Evolutionary conservation across 306 rosid genomes (phyloP), one percentile per base, ranked within the genome.

Genomic region (Vigna nakashimae): DNA sequence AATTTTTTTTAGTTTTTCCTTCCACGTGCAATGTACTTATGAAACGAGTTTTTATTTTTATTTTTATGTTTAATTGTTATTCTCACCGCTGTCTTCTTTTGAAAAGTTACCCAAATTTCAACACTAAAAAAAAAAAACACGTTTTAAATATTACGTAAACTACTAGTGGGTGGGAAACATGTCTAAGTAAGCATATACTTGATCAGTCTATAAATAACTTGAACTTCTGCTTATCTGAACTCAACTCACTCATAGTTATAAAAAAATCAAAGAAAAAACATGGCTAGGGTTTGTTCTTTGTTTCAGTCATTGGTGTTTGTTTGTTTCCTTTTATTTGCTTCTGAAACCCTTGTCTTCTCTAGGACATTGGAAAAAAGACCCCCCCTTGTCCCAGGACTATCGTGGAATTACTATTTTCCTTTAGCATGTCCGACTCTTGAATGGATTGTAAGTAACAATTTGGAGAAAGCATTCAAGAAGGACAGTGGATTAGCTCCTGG

Each of bases 231-330:
- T n/a, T 36, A 64, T 64, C 50, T 36, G 16, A 64, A 30, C 32
- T 30, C 28, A 64, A 64, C 9, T n/a, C 65, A 32, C 9, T 26
- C 5, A 28, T 60, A 60, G 42, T 17, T 7, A 36, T 2, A 30
- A 3, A 0, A 0, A 30, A 34, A 4, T 4, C 68, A 10, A 10
- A 9, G 15, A 34, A 64, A 64, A 38, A 64, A 38, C 69, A 64
- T 30, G 67, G 67, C 45, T 60, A 60, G 67, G 67, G 67, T 60
- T 30, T 30, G 67, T 60, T 42, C 13, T 60, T 32, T 60, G 43
- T 60, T 60, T 7, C 11, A 30, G 6, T 30, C 66, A 30, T 30
- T 60, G 9, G 22, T 60, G 45, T 60, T 60, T 22, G 12, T 60
- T 14, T 60, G 45, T 60, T 60, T 22, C 20, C 12, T 60, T 14